A percentile compares a stretch with the other conserved stretches of the same genome.
Evolutionary conservation across 2,329 filamentous ascomycete species (phyloP).

Genomic region (Paraphoma chrysanthemicola): DNA sequence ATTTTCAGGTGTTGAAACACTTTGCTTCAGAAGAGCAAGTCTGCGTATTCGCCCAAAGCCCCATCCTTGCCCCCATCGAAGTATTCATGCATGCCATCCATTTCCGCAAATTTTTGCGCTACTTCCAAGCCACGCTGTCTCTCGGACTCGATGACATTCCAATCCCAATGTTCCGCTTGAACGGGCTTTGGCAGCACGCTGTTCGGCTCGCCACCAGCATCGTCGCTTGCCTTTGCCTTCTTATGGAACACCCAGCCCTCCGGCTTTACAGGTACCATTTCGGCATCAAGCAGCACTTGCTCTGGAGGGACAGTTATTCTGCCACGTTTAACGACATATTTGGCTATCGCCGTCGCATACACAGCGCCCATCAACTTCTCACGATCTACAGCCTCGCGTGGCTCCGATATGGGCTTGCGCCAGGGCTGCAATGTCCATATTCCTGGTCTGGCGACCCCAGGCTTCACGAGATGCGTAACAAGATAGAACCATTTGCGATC

Average conservation of each 20-base stretch:
- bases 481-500: constrained; percentile 60
- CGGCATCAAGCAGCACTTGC: constrained; percentile 72
- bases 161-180: not conserved
- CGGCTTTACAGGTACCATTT: constrained; percentile 76
- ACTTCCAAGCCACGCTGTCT: constrained; percentile 61
- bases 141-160: constrained; percentile 40
- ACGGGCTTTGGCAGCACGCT: constrained; percentile 22
- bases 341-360: constrained; percentile 58
- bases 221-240: constrained; percentile 7
- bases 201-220: constrained; percentile 14
- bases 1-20: not conserved
- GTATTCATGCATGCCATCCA: constrained; percentile 63
- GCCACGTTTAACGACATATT: constrained; percentile 60
- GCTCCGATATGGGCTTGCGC: constrained; percentile 36
- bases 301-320: constrained; percentile 85
- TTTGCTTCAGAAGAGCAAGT: constrained; percentile 39
- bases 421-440: constrained; percentile 56
- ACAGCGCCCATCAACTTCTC: constrained; percentile 52
- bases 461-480: constrained; percentile 56
- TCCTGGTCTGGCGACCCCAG: constrained; percentile 51
- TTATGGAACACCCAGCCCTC: constrained; percentile 56
- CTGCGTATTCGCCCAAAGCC: constrained; percentile 52
- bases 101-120: constrained; percentile 60
- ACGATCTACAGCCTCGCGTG: constrained; percentile 29
- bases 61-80: constrained; percentile 54